phyloP scores from a whole-genome alignment of 192 early-diverging fungal genomes.

The Gaertneriomyces sp. region DNA sequence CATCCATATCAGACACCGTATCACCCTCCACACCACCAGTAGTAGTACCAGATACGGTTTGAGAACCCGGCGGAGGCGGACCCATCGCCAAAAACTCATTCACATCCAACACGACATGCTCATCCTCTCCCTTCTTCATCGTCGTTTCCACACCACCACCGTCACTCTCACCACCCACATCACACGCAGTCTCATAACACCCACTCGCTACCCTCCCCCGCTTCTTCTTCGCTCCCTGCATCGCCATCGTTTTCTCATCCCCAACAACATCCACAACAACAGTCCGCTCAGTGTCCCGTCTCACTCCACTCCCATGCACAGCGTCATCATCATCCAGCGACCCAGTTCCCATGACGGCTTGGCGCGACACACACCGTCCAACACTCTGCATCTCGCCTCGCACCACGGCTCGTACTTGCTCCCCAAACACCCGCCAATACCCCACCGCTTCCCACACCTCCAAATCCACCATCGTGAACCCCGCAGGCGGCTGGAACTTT shows the following conservation, averaged over 20 bases:
- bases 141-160: too few relatives aligned
- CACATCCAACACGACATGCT: conserved; percentile 7
- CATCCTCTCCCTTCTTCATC: background rate
- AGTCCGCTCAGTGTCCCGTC: background rate
- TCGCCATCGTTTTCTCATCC: background rate
- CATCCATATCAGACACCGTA: too few relatives aligned
- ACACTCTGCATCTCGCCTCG: background rate
- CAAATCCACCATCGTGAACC: conserved; percentile 18
- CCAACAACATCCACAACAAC: background rate
- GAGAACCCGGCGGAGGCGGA: background rate
- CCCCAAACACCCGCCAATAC: conserved; percentile 12
- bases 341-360: background rate
- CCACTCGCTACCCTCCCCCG: background rate
- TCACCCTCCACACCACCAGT: too few relatives aligned
- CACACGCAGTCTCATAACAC: background rate
- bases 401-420: background rate
- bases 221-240: background rate
- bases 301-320: background rate
- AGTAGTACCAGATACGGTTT: too few relatives aligned
- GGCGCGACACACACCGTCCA: background rate
- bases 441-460: conserved; percentile 16
- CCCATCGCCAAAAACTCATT: conserved; percentile 8
- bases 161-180: too few relatives aligned
- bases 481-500: conserved; percentile 11
- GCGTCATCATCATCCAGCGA: background rate